Percentiles rank a stretch among this genome's conserved stretches.
These are phyloP conservation scores for Akanthomyces uredinophilus DNA, from an alignment of 2,329 filamentous ascomycete species.

Conservation along the genomic window DNA sequence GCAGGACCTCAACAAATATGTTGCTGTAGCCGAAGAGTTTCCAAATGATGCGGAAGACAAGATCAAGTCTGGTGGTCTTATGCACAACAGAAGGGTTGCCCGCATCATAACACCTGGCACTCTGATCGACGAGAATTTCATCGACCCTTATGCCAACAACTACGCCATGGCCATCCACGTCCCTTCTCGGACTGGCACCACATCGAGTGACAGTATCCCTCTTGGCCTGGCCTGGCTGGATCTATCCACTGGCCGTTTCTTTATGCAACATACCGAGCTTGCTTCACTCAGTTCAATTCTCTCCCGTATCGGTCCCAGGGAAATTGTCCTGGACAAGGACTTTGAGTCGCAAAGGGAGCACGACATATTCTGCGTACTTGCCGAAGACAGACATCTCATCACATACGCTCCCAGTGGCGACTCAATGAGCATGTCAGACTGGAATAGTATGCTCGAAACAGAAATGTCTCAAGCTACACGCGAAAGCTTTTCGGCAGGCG, in stretches of 20 bases:
- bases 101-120: constrained; percentile 92
- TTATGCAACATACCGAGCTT: constrained; percentile 70
- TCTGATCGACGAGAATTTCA: constrained; percentile 94
- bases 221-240: constrained; percentile 91
- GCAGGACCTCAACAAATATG: constrained; percentile 82
- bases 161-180: constrained; percentile 80
- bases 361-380: constrained; percentile 61
- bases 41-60: constrained; percentile 65
- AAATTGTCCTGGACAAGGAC: constrained; percentile 71
- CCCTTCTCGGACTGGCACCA: not conserved
- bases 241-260: constrained; percentile 90
- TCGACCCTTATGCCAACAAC: constrained; percentile 90
- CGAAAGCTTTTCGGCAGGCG: constrained; percentile 57
- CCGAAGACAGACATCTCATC: constrained; percentile 69
- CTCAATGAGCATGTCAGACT: constrained; percentile 53
- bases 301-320: constrained; percentile 75
- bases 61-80: constrained; percentile 67
- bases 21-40: constrained; percentile 92
- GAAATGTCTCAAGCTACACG: constrained; percentile 52
- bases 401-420: constrained; percentile 58
- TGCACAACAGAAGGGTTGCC: constrained; percentile 80
- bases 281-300: constrained; percentile 72
- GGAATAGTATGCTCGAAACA: constrained; percentile 73
- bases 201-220: constrained; percentile 18
- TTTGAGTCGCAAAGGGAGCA: constrained; percentile 54